Evolutionary conservation across 2,329 filamentous ascomycete genomes (phyloP), one percentile per base, ranked within the genome.

Genomic region (Nothomitra cinnamomea): DNA sequence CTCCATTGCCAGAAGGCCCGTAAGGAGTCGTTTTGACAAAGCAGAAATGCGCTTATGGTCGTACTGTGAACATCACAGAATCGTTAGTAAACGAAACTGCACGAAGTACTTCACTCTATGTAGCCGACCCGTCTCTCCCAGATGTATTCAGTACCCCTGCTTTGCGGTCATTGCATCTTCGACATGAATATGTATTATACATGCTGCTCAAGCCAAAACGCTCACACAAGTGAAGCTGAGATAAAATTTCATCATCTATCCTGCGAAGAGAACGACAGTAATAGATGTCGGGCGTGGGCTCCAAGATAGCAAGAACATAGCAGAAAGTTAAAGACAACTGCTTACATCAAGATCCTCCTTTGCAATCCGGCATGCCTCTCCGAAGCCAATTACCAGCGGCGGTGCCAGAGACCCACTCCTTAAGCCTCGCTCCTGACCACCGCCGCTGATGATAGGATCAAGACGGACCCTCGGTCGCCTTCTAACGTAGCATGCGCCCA

Each of bases 401-500:
- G 92, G 90, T 35, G 92, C 87, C 38, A 98, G 75, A 3, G 92
- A 98, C 58, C 92, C 92, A 67, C 90, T 96, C 66, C 92, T 82
- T 58, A 98, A 72, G 60, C 92, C 92, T 74, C 92, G 79, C 73
- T 98, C 92, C 67, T 98, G 92, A 4, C 92, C 92, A 69, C 92
- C 92, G 57, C 92, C 92, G 54, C 81, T 94, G 70, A 98, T 98
- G 65, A 98, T 83, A 51, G 92, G 92, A 56, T 98, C 92, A 55
- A 98, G 73, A 68, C 92, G 86, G 60, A 98, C 92, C 66, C 90
- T 82, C 1, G 92, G 92, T 55, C 92, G 79, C 71, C 92, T 80
- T 63, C 92, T 84, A 50, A 98, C 87, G 64, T 90, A 98, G 71
- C 92, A 98, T 55, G 92, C 92, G 56, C 92, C 92, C 55, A 98